Evolutionary conservation across 768 basidiomycete species (phyloP), one percentile per base, ranked within the genome.

Genomic region (Lactarius deliciosus): DNA sequence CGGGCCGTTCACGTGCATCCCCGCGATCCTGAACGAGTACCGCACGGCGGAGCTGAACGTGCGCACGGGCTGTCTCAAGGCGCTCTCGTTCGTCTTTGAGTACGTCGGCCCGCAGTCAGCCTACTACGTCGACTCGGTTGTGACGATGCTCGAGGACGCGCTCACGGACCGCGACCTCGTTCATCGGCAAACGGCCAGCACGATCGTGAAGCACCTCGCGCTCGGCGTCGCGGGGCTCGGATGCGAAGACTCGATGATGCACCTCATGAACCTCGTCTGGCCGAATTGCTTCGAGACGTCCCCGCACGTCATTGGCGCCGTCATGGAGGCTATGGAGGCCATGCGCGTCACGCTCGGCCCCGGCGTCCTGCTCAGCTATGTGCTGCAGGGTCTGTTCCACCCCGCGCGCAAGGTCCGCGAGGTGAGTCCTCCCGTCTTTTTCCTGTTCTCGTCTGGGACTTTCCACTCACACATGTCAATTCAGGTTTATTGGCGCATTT

Each of bases 281-380:
- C 97, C 97, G 1, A 98, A 98, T 75, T 96, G 95, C 77, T 98
- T 98, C 76, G 96, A 98, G 80, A 96, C 96, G 1, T 94, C 91
- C 16, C 97, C 97, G 6, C 97, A 99, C 78, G 96, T 99, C 67
- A 98, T 98, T 69, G 94, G 94, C 38, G 93, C 95, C 6, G 93
- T 98, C 53, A 96, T 98, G 93, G 97, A 98, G 58, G 97, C 97
- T 0, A 84, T 99, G 72, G 97, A 98, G 77, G 92, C 93, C 1
- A 98, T 98, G 95, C 85, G 96, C 28, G 91, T 98, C 50, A 94
- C 95, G 9, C 81, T 98, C 50, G 97, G 97, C 1, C 94, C 96
- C 0, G 96, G 97, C 41, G 85, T 97, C 8, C 80, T 99, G 57
- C 81, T 98, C 64, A 92, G 90, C 75, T 98, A 98, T 75, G 88